Base-by-base conservation (phyloP, 2,329 filamentous ascomycete species). In the Chrysoporthe cubensis region DNA sequence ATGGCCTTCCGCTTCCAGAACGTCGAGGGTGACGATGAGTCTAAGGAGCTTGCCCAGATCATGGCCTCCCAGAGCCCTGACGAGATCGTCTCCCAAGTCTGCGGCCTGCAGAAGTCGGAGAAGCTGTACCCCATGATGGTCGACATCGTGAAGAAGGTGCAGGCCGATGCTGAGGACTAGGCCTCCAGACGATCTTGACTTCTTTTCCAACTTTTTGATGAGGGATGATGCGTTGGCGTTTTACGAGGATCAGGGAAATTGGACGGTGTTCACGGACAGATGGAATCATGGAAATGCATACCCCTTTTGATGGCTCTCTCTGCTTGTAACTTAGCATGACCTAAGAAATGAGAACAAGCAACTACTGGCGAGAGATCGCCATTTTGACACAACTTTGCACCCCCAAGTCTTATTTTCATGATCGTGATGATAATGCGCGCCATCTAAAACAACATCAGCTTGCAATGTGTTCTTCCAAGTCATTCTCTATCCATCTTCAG, bases 1-100 rank as follows among this genome's bases (percentile, higher is more conserved):
- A 93, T 95, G 89, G 90, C 93, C 7, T 90, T 99, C 79, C 92
- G 91, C 71, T 99, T 98, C 90, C 94, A 97, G 83, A 93, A 97
- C 74, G 91, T 97, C 66, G 88, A 94, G 74, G 94, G 90, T 14
- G 96, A 99, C 71, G 92, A 96, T 0, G 96, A 98, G 87, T 96
- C 92, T 71, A 84, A 82, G 72, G 90, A 97, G 80, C 86, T 99
- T 13, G 92, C 93, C 75, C 89, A 92, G 83, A 93, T 96, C 76
- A 91, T 99, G 83, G 88, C 91, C 70, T 85, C 90, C 71, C 87
- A 91, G 76, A 62, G 65, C 5, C 62, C 69, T 9, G 89, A 92
- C 73, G 90, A 91, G 1, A 91, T 95, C 9, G 92, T 95, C 58
- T 82, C 84, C 77, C 87, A 95, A 80, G 87, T 99, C 71, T 96